Conservation (phyloP, 192 early-diverging fungal genomes). For the Entomortierella parvispora region DNA sequence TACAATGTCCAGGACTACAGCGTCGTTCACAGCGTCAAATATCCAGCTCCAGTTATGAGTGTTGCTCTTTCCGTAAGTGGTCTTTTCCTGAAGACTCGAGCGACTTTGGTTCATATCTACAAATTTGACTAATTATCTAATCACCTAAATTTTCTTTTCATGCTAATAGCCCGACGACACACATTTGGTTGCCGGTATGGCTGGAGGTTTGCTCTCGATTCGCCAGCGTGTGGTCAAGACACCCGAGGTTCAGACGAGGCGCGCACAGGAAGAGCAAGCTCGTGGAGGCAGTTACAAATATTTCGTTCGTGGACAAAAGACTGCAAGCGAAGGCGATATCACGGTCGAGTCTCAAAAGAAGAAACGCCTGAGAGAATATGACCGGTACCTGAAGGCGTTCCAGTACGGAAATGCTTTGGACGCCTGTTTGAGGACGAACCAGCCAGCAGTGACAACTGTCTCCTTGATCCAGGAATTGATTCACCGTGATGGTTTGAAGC, state of each 20-base stretch:
- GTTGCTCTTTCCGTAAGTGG: constrained; percentile 83
- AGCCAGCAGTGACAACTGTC: constrained; percentile 68
- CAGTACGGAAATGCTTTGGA: constrained; percentile 92
- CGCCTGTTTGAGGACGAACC: constrained; percentile 75
- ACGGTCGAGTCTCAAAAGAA: constrained; percentile 75
- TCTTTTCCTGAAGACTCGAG: background rate
- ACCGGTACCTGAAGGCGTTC: constrained; percentile 85
- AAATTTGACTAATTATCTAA: no score
- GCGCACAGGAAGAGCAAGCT: constrained; percentile 55
- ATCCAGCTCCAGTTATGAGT: constrained; percentile 90
- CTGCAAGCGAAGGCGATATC: constrained; percentile 70
- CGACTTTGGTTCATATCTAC: no score
- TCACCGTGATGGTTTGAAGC: constrained; percentile 81
- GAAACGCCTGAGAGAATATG: constrained; percentile 78
- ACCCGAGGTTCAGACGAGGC: constrained; percentile 66
- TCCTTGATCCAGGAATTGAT: constrained; percentile 91
- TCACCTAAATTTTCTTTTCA: background rate
- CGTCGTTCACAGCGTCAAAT: constrained; percentile 87
- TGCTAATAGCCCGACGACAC: constrained; percentile 79
- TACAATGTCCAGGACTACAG: constrained; percentile 89
- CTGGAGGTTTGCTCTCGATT: constrained; percentile 86
- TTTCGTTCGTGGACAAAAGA: constrained; percentile 72
- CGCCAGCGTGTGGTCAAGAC: constrained; percentile 85
- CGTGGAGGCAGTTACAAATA: constrained; percentile 75
- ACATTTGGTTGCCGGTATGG: constrained; percentile 92